Evolutionary conservation across 495 filamentous ascomycete species (phyloP).

Genomic region (Podospora fimiseda): DNA sequence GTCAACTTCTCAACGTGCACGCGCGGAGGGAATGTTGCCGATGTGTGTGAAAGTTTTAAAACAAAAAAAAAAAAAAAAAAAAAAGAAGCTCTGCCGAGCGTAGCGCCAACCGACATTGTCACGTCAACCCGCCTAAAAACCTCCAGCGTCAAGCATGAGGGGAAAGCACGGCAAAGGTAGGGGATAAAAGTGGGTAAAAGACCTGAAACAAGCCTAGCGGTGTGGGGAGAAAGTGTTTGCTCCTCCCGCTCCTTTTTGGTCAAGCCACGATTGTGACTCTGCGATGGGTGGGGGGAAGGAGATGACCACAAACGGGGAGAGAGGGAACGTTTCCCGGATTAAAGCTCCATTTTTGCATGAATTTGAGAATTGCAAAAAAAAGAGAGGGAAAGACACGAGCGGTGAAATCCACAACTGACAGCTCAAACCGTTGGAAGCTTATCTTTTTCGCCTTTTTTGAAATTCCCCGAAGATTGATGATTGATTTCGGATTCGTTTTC

Average conservation of each 20-base stretch:
- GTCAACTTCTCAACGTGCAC: no score
- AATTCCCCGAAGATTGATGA: not conserved
- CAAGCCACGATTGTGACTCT: not conserved
- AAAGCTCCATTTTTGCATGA: no score
- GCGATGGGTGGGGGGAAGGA: not conserved
- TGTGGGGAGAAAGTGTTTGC: conserved; percentile 6
- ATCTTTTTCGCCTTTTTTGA: not conserved
- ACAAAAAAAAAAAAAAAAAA: not conserved
- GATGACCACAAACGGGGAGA: not conserved
- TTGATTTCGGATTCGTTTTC: not conserved
- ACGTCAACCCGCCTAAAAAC: not conserved
- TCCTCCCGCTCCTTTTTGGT: not conserved
- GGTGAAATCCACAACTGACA: not conserved
- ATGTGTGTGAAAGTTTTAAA: no score
- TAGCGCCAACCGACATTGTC: not conserved
- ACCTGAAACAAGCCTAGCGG: conserved; percentile 17
- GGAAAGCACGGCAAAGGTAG: no score
- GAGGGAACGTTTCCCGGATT: no score
- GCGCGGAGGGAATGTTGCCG: no score
- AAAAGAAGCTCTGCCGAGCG: not conserved
- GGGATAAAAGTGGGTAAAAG: not conserved
- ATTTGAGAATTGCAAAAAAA: no score
- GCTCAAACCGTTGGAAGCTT: conserved; percentile 5
- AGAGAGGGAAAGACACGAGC: not conserved
- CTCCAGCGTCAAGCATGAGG: no score